Base-by-base conservation (phyloP, 768 basidiomycete species). In the Lepiota venenata region DNA sequence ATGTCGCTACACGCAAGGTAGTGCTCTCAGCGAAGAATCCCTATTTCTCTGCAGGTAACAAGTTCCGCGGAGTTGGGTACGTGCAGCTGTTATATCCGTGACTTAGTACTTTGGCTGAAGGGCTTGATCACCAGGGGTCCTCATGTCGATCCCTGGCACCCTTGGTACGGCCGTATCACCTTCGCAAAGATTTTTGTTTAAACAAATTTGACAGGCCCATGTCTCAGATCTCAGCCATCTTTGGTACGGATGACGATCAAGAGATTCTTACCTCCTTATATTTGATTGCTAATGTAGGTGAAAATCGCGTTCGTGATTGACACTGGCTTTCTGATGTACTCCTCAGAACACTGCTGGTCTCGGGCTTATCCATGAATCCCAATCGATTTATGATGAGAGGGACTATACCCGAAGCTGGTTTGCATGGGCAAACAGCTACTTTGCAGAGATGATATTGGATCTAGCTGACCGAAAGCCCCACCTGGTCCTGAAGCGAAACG, bases 351-450 rank as follows among this genome's bases (percentile, higher is more conserved):
- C 89, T 0, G 76, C 77, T 16, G 83, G 84, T 2, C 75, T 91
- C 12, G 88, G 88, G n/a, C 70, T 91, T 40, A 86, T 90, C 42
- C 88, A 91, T 63, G 88, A 91, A 66, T 85, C 85, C 1, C 78
- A 83, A 60, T 78, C 77, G 8, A 85, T 90, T 54, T 84, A 85
- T 66, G 67, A 82, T 32, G 60, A 66, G 16, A 69, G 68, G 14
- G 74, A 75, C 22, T 89, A 87, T 61, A 88, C 86, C 35, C 76
- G 88, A 18, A 75, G 82, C 16, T 90, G 87, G 87, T 90, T 90
- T 66, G 88, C 88, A 18, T 90, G 87, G 88, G 88, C 84, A 12
- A 89, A 88, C 65, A 87, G 86, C 67, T 91, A 86, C 66, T 91
- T 90, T 62, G 82, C 88, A 35, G 88, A 91, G 71, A 88, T 90